These are phyloP conservation scores for Kluyveromyces marxianus DNA, from an alignment of 1,139 yeast species.

Conservation along the genomic window DNA sequence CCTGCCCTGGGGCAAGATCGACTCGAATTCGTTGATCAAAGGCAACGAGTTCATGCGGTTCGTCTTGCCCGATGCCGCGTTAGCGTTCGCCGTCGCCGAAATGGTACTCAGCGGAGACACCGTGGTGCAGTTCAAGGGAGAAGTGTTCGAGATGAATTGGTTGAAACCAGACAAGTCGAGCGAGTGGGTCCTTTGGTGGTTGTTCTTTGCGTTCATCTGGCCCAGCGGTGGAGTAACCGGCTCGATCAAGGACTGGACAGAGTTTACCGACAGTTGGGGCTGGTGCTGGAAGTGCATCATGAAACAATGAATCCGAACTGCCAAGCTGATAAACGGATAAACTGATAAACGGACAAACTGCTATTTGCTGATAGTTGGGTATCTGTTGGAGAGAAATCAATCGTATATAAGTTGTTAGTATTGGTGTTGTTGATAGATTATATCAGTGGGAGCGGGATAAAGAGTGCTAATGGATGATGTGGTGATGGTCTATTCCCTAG, in stretches of 20 bases:
- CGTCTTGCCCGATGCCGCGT: neutral
- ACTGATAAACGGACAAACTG: too few species aligned
- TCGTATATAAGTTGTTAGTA: too few species aligned
- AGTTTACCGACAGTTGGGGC: slow-evolving; percentile 32
- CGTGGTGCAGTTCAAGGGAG: slow-evolving; percentile 11
- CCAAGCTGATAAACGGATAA: neutral
- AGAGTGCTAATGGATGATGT: too few species aligned
- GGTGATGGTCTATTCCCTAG: too few species aligned
- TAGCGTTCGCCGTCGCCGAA: neutral
- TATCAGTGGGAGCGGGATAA: too few species aligned
- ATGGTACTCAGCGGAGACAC: slow-evolving; percentile 14
- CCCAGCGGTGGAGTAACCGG: slow-evolving; percentile 31
- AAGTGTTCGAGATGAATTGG: slow-evolving; percentile 21
- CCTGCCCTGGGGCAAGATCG: slow-evolving; percentile 5
- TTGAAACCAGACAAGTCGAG: slow-evolving; percentile 27
- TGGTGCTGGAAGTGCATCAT: slow-evolving; percentile 22
- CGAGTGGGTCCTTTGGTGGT: slow-evolving; percentile 30
- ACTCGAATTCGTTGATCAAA: slow-evolving; percentile 22
- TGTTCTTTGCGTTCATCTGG: slow-evolving; percentile 26
- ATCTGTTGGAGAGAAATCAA: too few species aligned
- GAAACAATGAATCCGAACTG: neutral
- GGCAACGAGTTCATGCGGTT: slow-evolving; percentile 17
- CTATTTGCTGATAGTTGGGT: too few species aligned
- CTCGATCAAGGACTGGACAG: slow-evolving; percentile 34
- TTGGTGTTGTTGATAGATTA: too few species aligned